phyloP scores from a whole-genome alignment of 495 filamentous ascomycete genomes.

The Parmelia sp. region DNA sequence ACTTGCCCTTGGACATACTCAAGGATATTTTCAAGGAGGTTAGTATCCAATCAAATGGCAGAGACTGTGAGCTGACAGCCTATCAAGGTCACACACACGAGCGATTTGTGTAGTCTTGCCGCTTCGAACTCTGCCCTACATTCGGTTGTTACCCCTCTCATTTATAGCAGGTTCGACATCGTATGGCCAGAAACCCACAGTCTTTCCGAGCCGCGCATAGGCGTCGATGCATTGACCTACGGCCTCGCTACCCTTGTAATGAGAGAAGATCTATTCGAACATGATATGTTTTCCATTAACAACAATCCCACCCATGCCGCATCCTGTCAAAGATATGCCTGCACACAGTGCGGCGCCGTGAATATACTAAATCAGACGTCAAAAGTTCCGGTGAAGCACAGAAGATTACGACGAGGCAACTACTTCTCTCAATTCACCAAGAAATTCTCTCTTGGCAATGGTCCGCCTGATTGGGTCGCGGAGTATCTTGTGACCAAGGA shows the following conservation, averaged over 20 bases:
- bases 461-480: constrained; percentile 71
- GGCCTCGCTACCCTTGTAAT: constrained; percentile 81
- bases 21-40: constrained; percentile 88
- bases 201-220: constrained; percentile 58
- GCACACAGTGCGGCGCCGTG: constrained; percentile 35
- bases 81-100: constrained; percentile 72
- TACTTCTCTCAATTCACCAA: constrained; percentile 79
- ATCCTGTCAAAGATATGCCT: constrained; percentile 22
- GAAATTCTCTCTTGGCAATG: constrained; percentile 88
- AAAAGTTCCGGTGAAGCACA: constrained; percentile 16
- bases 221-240: constrained; percentile 87
- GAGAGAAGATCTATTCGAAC: constrained; percentile 64
- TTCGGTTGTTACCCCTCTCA: constrained; percentile 69
- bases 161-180: constrained; percentile 91
- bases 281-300: constrained; percentile 25
- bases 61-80: constrained; percentile 17
- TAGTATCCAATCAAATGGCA: constrained; percentile 30
- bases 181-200: constrained; percentile 77
- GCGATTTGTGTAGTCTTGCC: constrained; percentile 78
- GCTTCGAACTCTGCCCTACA: constrained; percentile 82
- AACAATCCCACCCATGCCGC: constrained; percentile 9
- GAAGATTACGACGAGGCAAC: constrained; percentile 53
- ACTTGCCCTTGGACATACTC: constrained; percentile 81
- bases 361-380: constrained; percentile 24
- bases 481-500: constrained; percentile 88